Base-by-base conservation (phyloP, 2,329 filamentous ascomycete genomes). In the Xylaria digitata region DNA sequence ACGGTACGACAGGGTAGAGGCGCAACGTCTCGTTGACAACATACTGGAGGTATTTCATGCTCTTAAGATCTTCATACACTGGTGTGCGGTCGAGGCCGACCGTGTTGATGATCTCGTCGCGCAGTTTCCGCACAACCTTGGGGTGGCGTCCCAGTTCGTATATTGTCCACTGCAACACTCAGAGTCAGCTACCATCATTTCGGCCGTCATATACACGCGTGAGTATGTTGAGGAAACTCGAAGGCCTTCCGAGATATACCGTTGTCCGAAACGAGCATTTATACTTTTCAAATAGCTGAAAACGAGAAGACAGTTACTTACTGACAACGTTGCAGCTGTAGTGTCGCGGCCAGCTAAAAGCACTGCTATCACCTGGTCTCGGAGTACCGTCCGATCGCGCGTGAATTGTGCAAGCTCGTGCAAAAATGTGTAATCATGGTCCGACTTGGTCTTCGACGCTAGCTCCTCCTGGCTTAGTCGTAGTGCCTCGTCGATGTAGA, bases 331-430 rank as follows among this genome's bases (percentile, higher is more conserved):
- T 17, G 85, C 87, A 34, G 94, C 94, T 0, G 94, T 97, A 15
- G 94, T 97, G 78, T 97, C 94, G 45, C 92, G 87, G 13, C 93
- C 94, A 1, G 94, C 94, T 17, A 97, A 86, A 2, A 97, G 86
- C 11, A 97, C 87, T 50, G 91, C 90, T 17, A 96, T 86, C 54
- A 97, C 83, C 79, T 97, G 94, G 79, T 97, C 94, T 40, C 93
- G 92, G 15, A 97, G 85, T 3, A 93, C 86, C 61, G 84, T 86
- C 63, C 84, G 83, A 75, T 91, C 87, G 40, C 92, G 88, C 0
- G 94, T 97, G 81, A 93, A 94, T 45, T 86, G 85, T 50, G 93
- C 93, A 2, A 97, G 86, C 34, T 93, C 92, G 79, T 97, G 92
- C 21, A 97, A 86, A 81, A 97, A 97, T 1, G 92, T 96, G 79